A percentile compares a stretch with the other conserved stretches of the same genome.
These are phyloP conservation scores for Hydnomerulius pinastri DNA, from an alignment of 768 basidiomycete genomes.

Conservation along the genomic window DNA sequence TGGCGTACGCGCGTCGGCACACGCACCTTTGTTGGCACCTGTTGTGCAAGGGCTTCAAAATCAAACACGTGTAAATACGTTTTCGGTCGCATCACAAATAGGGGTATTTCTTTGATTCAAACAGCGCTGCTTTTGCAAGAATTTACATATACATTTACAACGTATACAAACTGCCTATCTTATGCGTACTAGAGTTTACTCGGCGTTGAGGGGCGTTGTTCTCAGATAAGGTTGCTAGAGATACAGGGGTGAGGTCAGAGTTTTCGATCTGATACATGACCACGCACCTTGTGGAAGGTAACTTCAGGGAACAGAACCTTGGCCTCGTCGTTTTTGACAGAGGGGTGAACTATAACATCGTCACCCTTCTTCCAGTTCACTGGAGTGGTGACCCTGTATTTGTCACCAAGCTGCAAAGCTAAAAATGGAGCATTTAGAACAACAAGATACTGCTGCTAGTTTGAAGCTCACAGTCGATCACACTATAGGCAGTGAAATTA, in stretches of 20 bases:
- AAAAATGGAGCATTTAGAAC: constrained; percentile 9
- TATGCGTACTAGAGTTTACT: constrained; percentile 8
- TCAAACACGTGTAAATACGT: constrained; percentile 24
- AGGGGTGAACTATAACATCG: constrained; percentile 90
- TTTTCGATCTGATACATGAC: neutral
- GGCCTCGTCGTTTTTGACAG: constrained; percentile 84
- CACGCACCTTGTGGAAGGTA: constrained; percentile 72
- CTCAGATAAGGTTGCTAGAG: constrained; percentile 78
- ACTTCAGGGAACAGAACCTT: constrained; percentile 87
- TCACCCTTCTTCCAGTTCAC: constrained; percentile 96
- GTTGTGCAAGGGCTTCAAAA: constrained; percentile 13
- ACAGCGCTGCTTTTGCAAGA: too few species aligned
- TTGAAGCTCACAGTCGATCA: constrained; percentile 68
- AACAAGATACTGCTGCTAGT: constrained; percentile 33
- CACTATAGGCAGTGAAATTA: constrained; percentile 39
- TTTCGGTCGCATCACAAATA: neutral
- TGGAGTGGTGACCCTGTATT: constrained; percentile 82
- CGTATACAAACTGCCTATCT: neutral
- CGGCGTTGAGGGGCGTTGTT: constrained; percentile 58
- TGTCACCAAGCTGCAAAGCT: constrained; percentile 90
- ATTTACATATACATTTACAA: too few species aligned
- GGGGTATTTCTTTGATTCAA: neutral
- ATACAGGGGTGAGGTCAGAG: neutral
- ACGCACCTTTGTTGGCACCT: constrained; percentile 31
- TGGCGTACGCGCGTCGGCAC: constrained; percentile 29